These are phyloP conservation scores for Abelmoschus esculentus DNA, from an alignment of 345 rosid species.

Conservation along the genomic window DNA sequence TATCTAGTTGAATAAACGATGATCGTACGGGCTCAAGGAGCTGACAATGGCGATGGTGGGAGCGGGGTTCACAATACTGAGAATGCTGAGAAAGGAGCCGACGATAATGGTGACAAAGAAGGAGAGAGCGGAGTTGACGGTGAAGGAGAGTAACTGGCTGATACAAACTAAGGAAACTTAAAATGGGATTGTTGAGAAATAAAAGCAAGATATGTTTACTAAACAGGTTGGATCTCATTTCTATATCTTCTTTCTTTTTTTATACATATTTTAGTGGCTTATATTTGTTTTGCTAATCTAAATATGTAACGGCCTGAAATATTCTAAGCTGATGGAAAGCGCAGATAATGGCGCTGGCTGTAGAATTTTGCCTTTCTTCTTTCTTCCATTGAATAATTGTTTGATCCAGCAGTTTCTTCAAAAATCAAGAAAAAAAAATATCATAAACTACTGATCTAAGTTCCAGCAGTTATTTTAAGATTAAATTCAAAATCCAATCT, in stretches of 20 bases:
- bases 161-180: too few species aligned
- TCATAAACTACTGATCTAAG: background rate
- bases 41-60: background rate
- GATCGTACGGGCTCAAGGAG: background rate
- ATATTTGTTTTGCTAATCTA: background rate
- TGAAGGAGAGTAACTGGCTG: background rate
- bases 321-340: background rate
- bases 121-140: too few species aligned
- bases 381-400: too few species aligned
- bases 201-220: background rate
- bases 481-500: too few species aligned
- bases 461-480: too few species aligned
- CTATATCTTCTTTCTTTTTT: background rate
- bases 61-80: background rate
- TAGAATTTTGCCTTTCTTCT: background rate
- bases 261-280: background rate
- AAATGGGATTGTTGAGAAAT: background rate
- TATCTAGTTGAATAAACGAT: background rate
- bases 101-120: background rate
- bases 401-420: background rate
- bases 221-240: background rate
- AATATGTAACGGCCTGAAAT: background rate
- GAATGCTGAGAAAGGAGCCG: background rate
- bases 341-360: background rate
- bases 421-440: too few species aligned